phyloP scores from a whole-genome alignment of 148 eudicot species.

The Selenicereus undatus region DNA sequence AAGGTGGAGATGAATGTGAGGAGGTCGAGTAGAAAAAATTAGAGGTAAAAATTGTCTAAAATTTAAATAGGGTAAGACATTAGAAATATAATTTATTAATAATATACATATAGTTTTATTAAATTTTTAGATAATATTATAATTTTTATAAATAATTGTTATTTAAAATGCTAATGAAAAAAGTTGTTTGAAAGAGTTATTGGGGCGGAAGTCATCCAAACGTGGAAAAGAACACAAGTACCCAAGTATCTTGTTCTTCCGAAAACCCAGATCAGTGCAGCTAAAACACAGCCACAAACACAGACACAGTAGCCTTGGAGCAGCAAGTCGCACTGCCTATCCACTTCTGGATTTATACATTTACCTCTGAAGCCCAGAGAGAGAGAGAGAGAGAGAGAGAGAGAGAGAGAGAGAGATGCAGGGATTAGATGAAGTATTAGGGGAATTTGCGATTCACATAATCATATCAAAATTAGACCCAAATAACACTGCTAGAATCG shows the following conservation, averaged over 20 bases:
- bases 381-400: background rate
- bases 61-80: no score
- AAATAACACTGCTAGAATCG: slow-evolving; percentile 38
- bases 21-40: no score
- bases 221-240: background rate
- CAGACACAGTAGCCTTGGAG: background rate
- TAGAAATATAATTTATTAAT: no score
- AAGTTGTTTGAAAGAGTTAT: no score
- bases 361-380: background rate
- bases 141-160: no score
- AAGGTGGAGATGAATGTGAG: no score
- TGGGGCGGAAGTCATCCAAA: background rate
- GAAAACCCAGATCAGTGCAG: background rate
- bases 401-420: slow-evolving; percentile 4
- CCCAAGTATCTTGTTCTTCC: background rate
- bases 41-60: no score
- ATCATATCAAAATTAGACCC: slow-evolving; percentile 65
- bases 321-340: background rate
- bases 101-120: no score
- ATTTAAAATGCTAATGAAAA: no score
- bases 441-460: slow-evolving; percentile 42
- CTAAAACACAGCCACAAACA: no score
- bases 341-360: background rate
- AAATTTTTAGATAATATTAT: no score
- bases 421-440: slow-evolving; percentile 37